phyloP scores from a whole-genome alignment of 2,329 filamentous ascomycete genomes.

The Rasamsonia emersonii region DNA sequence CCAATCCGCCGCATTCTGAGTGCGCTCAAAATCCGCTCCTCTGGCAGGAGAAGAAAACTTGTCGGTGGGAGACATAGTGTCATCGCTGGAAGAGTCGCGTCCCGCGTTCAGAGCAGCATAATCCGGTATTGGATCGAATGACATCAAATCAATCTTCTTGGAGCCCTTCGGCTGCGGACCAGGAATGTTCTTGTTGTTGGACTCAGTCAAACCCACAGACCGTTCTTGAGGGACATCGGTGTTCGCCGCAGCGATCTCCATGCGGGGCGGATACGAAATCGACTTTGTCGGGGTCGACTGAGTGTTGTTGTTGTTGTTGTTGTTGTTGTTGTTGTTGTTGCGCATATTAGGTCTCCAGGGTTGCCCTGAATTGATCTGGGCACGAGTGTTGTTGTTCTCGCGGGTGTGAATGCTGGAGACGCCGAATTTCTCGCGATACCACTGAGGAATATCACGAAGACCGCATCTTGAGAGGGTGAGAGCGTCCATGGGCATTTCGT shows the following conservation, averaged over 20 bases:
- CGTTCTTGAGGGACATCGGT: constrained; percentile 3
- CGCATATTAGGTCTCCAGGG: too few species aligned
- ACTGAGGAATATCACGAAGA: constrained; percentile 48
- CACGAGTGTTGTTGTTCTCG: constrained; percentile 12
- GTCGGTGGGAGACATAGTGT: too few species aligned
- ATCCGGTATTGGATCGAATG: constrained; percentile 12
- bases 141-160: constrained; percentile 16
- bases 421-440: constrained; percentile 45
- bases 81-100: constrained; percentile 3
- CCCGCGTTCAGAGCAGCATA: constrained; percentile 10
- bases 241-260: too few species aligned
- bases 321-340: constrained; percentile 1
- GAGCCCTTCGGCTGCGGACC: constrained; percentile 2
- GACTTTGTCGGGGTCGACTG: constrained; percentile 3
- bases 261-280: constrained; percentile 3
- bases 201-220: too few species aligned
- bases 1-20: too few species aligned
- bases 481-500: constrained; percentile 72
- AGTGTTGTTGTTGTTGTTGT: constrained; percentile 11
- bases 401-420: constrained; percentile 20
- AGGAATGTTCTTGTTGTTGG: constrained; percentile 9
- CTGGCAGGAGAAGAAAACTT: too few species aligned
- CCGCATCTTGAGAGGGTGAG: constrained; percentile 61
- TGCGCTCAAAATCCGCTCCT: too few species aligned
- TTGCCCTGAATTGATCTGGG: constrained; percentile 7